Percentiles rank a stretch among this genome's conserved stretches.
Evolutionary conservation across 2,329 filamentous ascomycete genomes (phyloP).

Genomic region (Aspergillus ochraceus): DNA sequence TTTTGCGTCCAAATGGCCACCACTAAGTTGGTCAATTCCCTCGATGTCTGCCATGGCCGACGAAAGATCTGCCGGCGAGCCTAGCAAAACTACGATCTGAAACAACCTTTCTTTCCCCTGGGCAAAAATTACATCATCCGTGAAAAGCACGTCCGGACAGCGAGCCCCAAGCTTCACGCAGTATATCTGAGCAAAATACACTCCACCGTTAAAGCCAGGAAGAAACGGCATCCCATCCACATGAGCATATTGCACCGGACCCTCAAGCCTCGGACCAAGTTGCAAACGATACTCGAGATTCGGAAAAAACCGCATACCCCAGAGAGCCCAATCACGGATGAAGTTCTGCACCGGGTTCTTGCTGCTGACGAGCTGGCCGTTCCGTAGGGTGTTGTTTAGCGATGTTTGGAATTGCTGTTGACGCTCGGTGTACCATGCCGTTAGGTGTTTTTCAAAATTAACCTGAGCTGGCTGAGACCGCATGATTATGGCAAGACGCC

Average conservation of each 20-base stretch:
- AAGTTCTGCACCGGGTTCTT: conserved; percentile 29
- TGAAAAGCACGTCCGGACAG: conserved; percentile 22
- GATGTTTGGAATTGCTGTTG: conserved; percentile 41
- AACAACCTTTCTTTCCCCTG: conserved; percentile 29
- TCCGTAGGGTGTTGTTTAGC: conserved; percentile 34
- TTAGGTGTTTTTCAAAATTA: conserved; percentile 25
- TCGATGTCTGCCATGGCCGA: neutral
- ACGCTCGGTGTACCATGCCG: conserved; percentile 37
- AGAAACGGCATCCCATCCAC: conserved; percentile 34
- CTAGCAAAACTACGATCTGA: conserved; percentile 32
- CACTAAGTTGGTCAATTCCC: neutral
- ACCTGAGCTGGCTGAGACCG: neutral
- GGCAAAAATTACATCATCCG: conserved; percentile 35
- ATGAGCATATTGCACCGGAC: conserved; percentile 32
- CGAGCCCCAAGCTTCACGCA: conserved; percentile 13
- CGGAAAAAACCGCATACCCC: conserved; percentile 34
- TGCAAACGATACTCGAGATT: conserved; percentile 29
- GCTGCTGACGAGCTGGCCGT: conserved; percentile 36
- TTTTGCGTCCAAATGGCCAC: neutral
- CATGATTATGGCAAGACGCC: conserved; percentile 31
- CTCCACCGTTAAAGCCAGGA: conserved; percentile 28
- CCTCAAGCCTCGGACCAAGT: conserved; percentile 29
- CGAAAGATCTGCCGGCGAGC: conserved; percentile 2
- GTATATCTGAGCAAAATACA: conserved; percentile 38
- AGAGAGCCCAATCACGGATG: conserved; percentile 34